Evolutionary conservation across 345 rosid species (phyloP).

Genomic region (Lepidium sativum): DNA sequence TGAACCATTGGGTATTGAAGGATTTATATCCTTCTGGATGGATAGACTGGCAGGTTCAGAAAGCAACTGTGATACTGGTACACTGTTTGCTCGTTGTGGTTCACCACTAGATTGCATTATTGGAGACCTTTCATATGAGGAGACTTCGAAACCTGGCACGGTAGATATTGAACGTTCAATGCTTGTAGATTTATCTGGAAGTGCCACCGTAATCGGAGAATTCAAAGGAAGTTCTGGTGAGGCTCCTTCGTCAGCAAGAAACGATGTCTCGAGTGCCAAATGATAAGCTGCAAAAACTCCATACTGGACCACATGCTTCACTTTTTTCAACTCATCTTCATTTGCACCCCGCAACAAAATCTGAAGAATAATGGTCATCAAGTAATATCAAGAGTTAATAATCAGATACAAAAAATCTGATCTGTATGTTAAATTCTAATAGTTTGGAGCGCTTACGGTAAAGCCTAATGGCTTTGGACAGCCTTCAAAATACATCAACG

Average conservation of each 20-base stretch:
- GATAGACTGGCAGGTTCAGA: slow-evolving; percentile 27
- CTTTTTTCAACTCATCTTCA: slow-evolving; percentile 83
- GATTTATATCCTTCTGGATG: slow-evolving; percentile 26
- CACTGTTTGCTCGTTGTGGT: slow-evolving; percentile 46
- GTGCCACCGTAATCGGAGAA: slow-evolving; percentile 73
- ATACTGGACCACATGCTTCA: slow-evolving; percentile 94
- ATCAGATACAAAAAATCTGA: not conserved
- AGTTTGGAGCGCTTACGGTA: slow-evolving; percentile 57
- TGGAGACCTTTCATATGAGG: slow-evolving; percentile 44
- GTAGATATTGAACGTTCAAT: slow-evolving; percentile 81
- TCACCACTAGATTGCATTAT: slow-evolving; percentile 33
- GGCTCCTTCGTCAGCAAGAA: slow-evolving; percentile 98
- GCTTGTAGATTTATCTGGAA: slow-evolving; percentile 63
- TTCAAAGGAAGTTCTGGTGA: slow-evolving; percentile 75
- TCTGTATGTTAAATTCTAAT: not conserved
- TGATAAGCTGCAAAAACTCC: slow-evolving; percentile 99
- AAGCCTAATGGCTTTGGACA: slow-evolving; percentile 97
- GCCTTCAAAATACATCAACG: slow-evolving; percentile 88
- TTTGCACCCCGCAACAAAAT: slow-evolving; percentile 91
- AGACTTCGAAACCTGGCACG: slow-evolving; percentile 66
- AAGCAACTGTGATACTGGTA: slow-evolving; percentile 33
- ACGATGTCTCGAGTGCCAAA: slow-evolving; percentile 87
- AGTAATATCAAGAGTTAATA: not conserved
- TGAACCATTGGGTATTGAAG: slow-evolving; percentile 39
- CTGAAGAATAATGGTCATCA: slow-evolving; percentile 35